Conservation (phyloP, 2,329 filamentous ascomycete genomes). For the Aureobasidium uvarum region DNA sequence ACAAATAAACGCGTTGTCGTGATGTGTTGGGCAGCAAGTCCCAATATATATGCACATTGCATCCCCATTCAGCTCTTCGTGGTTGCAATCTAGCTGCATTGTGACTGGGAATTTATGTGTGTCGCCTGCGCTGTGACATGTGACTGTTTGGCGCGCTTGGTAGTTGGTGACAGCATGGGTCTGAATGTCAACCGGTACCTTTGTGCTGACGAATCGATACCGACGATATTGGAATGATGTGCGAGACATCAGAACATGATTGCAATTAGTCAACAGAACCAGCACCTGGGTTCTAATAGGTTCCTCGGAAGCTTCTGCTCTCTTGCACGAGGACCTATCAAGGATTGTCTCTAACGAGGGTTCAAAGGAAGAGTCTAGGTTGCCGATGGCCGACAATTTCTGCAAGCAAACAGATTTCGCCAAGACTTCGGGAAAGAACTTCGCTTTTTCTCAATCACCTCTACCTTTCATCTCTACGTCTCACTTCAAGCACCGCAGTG, state of each 20-base stretch:
- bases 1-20: not conserved
- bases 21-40: slow-evolving; percentile 7
- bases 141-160: not conserved
- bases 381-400: no score
- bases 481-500: no score
- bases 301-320: no score
- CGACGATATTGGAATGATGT: not conserved
- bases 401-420: no score
- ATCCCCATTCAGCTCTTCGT: not conserved
- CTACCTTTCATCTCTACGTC: no score
- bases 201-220: not conserved
- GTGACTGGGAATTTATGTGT: not conserved
- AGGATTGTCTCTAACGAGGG: no score
- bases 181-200: not conserved
- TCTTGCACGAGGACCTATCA: no score
- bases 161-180: not conserved
- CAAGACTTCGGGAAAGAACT: no score
- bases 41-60: not conserved
- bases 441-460: no score
- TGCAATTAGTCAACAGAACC: no score
- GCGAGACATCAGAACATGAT: not conserved
- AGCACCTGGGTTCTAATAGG: no score
- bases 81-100: not conserved
- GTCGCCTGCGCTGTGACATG: not conserved
- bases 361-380: no score